Base-by-base conservation (phyloP, 2,329 filamentous ascomycete species). In the Beauveria sp. region DNA sequence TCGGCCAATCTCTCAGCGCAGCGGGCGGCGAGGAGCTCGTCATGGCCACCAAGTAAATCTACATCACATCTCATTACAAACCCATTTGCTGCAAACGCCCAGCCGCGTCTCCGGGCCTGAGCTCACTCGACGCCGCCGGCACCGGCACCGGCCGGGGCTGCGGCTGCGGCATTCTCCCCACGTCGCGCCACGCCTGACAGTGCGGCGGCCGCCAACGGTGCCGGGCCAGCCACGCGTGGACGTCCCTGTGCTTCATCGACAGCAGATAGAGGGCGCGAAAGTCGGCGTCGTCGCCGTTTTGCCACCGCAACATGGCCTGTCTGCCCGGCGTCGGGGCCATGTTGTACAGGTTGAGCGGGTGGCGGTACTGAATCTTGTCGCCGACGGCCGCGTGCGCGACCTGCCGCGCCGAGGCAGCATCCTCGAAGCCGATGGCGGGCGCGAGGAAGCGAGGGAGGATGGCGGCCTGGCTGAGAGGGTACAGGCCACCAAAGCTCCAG, bases 251-350 rank as follows among this genome's bases (percentile, higher is more conserved):
- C 12, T 24, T 34, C 26, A 56, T 46, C 8, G 53, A 56, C 53
- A 46, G 26, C 53, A 56, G 30, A n/a, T 56, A 56, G 18, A 56
- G n/a, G 40, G 42, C 53, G n/a, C 53, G 53, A 38, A 46, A 46
- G 4, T 43, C 45, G 34, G 46, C 46, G 34, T 59, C 30, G 14
- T 51, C 5, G 34, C n/a, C 34, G 16, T 12, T 49, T 24, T 43
- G 47, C 56, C 56, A 59, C 6, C 10, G 3, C 2, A 10, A 1
- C 46, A 59, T 59, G 34, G 47, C 56, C 18, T 38, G 14, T 2
- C 10, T 51, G 16, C 34, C 47, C 43, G 46, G 56, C 9, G 47
- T 59, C 43, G 9, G 38, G 3, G 38, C 4, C 8, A 28, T 16
- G 18, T 24, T 42, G 16, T 20, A 22, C 5, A 51, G 5, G 7